Conservation (phyloP, 768 basidiomycete species). For the Infundibulicybe gibba region DNA sequence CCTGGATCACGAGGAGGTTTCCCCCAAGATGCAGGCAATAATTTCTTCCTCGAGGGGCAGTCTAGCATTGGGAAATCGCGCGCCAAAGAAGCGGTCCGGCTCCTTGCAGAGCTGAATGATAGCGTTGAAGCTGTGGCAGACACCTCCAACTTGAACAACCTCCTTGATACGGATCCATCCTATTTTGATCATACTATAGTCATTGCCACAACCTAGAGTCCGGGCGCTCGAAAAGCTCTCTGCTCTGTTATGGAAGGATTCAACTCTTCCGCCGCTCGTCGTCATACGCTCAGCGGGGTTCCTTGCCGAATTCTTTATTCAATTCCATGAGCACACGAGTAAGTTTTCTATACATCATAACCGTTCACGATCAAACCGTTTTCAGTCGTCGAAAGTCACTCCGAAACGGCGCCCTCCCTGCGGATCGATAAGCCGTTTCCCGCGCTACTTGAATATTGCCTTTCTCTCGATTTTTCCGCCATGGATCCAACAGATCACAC, state of each 20-base stretch:
- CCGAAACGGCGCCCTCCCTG: slow-evolving; percentile 69
- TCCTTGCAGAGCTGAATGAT: slow-evolving; percentile 85
- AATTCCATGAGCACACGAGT: slow-evolving; percentile 88
- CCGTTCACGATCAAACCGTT: not conserved
- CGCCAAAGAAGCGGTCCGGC: slow-evolving; percentile 73
- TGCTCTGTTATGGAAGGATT: slow-evolving; percentile 62
- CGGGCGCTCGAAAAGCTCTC: slow-evolving; percentile 55
- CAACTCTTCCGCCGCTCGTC: slow-evolving; percentile 63
- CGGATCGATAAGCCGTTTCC: slow-evolving; percentile 91
- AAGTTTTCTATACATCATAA: slow-evolving; percentile 19
- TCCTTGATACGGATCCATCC: slow-evolving; percentile 52
- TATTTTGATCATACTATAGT: slow-evolving; percentile 74
- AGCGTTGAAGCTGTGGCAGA: slow-evolving; percentile 72
- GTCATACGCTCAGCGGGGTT: slow-evolving; percentile 86
- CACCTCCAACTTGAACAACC: slow-evolving; percentile 46
- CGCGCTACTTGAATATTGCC: slow-evolving; percentile 68
- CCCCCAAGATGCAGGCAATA: slow-evolving; percentile 86
- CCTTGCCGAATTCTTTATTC: slow-evolving; percentile 83
- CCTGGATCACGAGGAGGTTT: slow-evolving; percentile 61
- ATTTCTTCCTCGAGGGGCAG: slow-evolving; percentile 86
- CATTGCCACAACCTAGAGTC: slow-evolving; percentile 78
- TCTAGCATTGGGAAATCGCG: slow-evolving; percentile 78
- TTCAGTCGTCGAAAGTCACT: slow-evolving; percentile 87
- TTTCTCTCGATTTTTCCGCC: slow-evolving; percentile 63
- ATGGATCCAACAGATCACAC: slow-evolving; percentile 90